A percentile compares a stretch with the other conserved stretches of the same genome.
These are phyloP conservation scores for Termitomyces sp. DNA, from an alignment of 768 basidiomycete species.

Conservation along the genomic window DNA sequence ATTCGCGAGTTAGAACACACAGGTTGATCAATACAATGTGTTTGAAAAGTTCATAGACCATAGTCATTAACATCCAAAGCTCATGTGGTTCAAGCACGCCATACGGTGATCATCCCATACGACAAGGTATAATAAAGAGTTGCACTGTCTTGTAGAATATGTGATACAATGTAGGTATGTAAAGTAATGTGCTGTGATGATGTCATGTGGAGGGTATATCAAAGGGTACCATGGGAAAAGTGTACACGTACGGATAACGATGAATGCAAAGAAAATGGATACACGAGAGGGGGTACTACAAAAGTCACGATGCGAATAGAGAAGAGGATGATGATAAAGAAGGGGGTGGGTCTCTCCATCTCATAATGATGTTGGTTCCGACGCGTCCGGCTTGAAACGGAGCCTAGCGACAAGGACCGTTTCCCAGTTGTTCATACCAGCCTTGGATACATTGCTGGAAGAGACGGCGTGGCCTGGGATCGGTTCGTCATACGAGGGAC, in stretches of 20 bases:
- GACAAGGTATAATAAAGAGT: neutral
- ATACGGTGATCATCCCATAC: no score
- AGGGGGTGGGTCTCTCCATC: neutral
- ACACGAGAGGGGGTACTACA: neutral
- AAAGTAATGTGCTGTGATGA: neutral
- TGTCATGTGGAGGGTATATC: neutral
- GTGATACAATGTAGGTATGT: neutral
- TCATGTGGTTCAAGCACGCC: no score
- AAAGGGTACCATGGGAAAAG: neutral
- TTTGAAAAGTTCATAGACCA: no score
- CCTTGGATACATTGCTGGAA: slow-evolving; percentile 50
- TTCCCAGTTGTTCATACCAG: slow-evolving; percentile 40
- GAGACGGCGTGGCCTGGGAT: slow-evolving; percentile 27
- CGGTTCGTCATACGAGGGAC: slow-evolving; percentile 44
- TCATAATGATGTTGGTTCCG: slow-evolving; percentile 47
- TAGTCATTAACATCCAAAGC: no score
- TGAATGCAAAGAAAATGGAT: neutral
- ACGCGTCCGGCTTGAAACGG: slow-evolving; percentile 57
- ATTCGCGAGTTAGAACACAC: no score
- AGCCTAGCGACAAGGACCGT: slow-evolving; percentile 62
- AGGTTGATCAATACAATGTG: no score
- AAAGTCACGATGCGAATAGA: neutral
- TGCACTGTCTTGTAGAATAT: neutral
- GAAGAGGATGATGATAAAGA: neutral
- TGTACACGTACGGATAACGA: neutral